Evolutionary conservation across 345 rosid species (phyloP), one percentile per base, ranked within the genome.

Genomic region (Physaria fendleri): DNA sequence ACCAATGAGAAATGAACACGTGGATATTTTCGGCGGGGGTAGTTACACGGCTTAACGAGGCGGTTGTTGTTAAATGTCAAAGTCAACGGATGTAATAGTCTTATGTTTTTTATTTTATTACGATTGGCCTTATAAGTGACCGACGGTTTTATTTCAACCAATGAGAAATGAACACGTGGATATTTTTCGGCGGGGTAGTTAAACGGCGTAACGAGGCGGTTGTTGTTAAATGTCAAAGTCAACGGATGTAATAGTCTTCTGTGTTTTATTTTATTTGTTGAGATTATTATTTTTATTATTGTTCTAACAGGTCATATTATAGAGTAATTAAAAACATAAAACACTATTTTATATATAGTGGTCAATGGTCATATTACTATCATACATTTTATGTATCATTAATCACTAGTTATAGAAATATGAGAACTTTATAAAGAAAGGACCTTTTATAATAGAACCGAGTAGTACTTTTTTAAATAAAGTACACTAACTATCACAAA

Each of bases 41-140:
- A 51, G 46, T 59, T 55, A 68, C n/a, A 68, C 47, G 32, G 46
- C 60, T 60, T 59, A 18, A 59, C 3, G 33, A 42, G n/a, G 35
- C 50, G 16, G 56, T 61, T 25, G 20, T 43, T 20, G 15, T 2
- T 10, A 42, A 5, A 9, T 2, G 48, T 25, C 56, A 35, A 60
- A 52, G 66, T 60, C 73, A 60, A 60, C 27, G 15, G 9, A 22
- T 13, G 13, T 5, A 16, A 35, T 32, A 5, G 24, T 55, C 14
- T 18, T 32, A 17, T 12, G 0, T 18, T 51, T 18, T 6, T 9
- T 50, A 24, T 8, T 0, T 24, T 12, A 1, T 3, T 23, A 33
- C 43, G 14, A 8, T 10, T 60, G 15, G 2, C 24, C 2, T 2
- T 32, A 8, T 22, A 18, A n/a, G 6, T 2, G 24, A 22, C 2